Percentiles rank a stretch among this genome's conserved stretches.
These are phyloP conservation scores for Hypoxylon crocopeplum DNA, from an alignment of 495 filamentous ascomycete genomes.

Conservation along the genomic window DNA sequence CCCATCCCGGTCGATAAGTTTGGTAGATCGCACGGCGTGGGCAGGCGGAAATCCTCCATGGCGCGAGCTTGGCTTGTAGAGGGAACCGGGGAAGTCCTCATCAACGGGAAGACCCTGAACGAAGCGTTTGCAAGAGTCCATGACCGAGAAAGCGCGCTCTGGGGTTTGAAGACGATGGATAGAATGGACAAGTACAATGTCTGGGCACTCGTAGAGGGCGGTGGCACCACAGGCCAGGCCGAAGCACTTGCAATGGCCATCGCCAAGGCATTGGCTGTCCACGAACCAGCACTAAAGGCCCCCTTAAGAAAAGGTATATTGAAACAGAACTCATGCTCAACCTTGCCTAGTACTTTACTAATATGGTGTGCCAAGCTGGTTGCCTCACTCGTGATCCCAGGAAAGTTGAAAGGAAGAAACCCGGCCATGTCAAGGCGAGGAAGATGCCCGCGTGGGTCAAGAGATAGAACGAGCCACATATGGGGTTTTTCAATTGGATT, in stretches of 20 bases:
- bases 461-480: slow-evolving; percentile 55
- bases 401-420: slow-evolving; percentile 97
- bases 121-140: slow-evolving; percentile 85
- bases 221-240: slow-evolving; percentile 92
- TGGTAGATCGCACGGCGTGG: slow-evolving; percentile 78
- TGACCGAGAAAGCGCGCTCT: slow-evolving; percentile 92
- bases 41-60: slow-evolving; percentile 82
- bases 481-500: background rate
- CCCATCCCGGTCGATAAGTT: slow-evolving; percentile 69
- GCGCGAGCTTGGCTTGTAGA: slow-evolving; percentile 89
- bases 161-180: slow-evolving; percentile 83
- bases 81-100: slow-evolving; percentile 83
- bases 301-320: slow-evolving; percentile 84
- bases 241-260: slow-evolving; percentile 94
- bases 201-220: slow-evolving; percentile 81
- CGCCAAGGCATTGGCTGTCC: slow-evolving; percentile 83
- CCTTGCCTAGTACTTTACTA: slow-evolving; percentile 30
- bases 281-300: slow-evolving; percentile 90
- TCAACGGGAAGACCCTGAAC: slow-evolving; percentile 85
- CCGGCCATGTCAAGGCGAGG: slow-evolving; percentile 91
- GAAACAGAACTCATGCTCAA: background rate
- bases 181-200: slow-evolving; percentile 96
- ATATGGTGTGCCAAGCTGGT: slow-evolving; percentile 67
- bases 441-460: slow-evolving; percentile 99
- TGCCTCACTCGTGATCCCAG: slow-evolving; percentile 90